These are phyloP conservation scores for Sporopachydermia quercuum DNA, from an alignment of 805 yeast genomes.

Conservation along the genomic window DNA sequence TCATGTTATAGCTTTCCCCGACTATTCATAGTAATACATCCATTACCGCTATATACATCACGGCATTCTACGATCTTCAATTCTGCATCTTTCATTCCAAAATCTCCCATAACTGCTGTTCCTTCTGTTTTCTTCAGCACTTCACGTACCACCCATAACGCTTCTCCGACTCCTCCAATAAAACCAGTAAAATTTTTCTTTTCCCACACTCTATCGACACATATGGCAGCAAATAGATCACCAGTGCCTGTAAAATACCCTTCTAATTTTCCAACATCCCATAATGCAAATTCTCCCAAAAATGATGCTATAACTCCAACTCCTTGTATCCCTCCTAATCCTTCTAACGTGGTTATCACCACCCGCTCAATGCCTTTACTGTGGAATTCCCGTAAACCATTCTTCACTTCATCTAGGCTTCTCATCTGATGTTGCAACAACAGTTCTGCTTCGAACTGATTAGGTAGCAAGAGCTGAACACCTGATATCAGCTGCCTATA, in stretches of 20 bases:
- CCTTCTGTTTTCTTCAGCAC: conserved; percentile 20
- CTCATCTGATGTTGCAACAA: conserved; percentile 37
- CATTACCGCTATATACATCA: conserved; percentile 18
- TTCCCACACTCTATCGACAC: conserved; percentile 40
- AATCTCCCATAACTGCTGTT: conserved; percentile 25
- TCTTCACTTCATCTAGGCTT: conserved; percentile 22
- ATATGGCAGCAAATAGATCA: conserved; percentile 70
- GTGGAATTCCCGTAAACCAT: conserved; percentile 38
- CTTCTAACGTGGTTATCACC: conserved; percentile 45
- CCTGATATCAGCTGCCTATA: conserved; percentile 6
- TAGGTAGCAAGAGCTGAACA: conserved; percentile 75
- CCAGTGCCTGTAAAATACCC: conserved; percentile 88
- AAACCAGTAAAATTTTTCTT: background rate
- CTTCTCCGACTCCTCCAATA: conserved; percentile 18
- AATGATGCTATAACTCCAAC: background rate
- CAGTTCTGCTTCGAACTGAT: conserved; percentile 77
- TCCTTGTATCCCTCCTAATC: conserved; percentile 6
- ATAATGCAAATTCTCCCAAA: conserved; percentile 10
- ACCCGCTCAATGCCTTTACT: conserved; percentile 33
- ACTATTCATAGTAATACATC: too few relatives aligned
- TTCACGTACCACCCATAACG: conserved; percentile 31
- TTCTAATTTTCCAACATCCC: conserved; percentile 39
- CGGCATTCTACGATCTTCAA: conserved; percentile 50
- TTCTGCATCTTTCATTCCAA: conserved; percentile 57
- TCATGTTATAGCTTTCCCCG: too few relatives aligned